Conservation (phyloP, 352 stramenopile species). For the Pythium rishiriense region DNA sequence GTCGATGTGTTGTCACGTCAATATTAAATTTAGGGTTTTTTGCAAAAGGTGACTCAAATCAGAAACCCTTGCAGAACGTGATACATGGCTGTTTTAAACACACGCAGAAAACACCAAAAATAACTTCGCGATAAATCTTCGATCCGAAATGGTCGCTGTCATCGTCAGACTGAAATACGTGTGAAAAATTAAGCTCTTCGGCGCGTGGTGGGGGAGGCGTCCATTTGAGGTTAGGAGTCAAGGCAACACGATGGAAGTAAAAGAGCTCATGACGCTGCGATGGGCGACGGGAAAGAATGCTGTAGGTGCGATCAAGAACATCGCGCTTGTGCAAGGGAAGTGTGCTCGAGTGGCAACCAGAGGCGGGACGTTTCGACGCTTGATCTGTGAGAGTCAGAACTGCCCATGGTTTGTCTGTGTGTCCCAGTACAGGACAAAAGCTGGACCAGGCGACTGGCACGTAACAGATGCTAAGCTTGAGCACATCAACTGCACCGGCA, state of each 20-base stretch:
- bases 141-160: neutral
- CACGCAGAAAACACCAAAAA: neutral
- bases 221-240: neutral
- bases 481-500: neutral
- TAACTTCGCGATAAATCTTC: constrained; percentile 1
- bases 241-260: neutral
- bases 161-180: neutral
- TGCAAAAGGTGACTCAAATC: constrained; percentile 4
- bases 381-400: constrained; percentile 1
- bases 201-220: no score
- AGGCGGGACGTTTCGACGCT: neutral
- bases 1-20: no score
- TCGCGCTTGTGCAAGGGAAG: constrained; percentile 10
- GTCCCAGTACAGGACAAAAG: neutral
- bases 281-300: constrained; percentile 5
- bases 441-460: neutral
- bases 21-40: neutral
- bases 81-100: constrained; percentile 1
- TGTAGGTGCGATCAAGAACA: neutral
- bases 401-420: constrained; percentile 5
- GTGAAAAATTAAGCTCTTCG: no score
- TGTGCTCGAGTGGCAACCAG: neutral
- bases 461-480: neutral
- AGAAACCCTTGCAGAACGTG: neutral
- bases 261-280: neutral